Percentiles rank a stretch among this genome's conserved stretches.
phyloP scores from a whole-genome alignment of 257 asterid species.

The Euphrasia confusa region DNA sequence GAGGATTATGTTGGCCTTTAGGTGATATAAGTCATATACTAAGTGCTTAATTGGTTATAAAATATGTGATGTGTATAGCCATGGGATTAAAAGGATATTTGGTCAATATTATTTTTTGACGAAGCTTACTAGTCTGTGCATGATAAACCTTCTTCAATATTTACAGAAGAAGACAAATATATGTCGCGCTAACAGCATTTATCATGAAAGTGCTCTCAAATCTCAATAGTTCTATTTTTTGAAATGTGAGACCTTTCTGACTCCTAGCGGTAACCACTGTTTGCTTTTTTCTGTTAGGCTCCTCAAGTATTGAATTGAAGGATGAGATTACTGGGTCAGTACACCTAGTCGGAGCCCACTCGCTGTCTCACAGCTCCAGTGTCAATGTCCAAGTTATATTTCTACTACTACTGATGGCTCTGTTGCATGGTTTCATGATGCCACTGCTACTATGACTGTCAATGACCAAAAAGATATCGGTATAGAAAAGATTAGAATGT shows the following conservation, averaged over 20 bases:
- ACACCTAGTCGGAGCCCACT: slow-evolving; percentile 97
- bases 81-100: neutral
- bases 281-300: slow-evolving; percentile 49
- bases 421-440: slow-evolving; percentile 40
- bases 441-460: slow-evolving; percentile 29
- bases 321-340: slow-evolving; percentile 98
- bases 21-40: neutral
- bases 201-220: neutral
- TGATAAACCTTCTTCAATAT: neutral
- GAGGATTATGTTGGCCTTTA: neutral
- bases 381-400: slow-evolving; percentile 27
- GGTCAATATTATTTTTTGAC: neutral
- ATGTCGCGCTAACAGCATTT: neutral
- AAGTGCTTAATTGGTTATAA: neutral
- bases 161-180: neutral
- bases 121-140: neutral
- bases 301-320: slow-evolving; percentile 85
- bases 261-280: slow-evolving; percentile 2
- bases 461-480: slow-evolving; percentile 5
- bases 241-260: neutral
- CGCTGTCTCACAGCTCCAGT: slow-evolving; percentile 40
- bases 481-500: slow-evolving; percentile 26
- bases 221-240: neutral
- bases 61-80: neutral
- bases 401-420: slow-evolving; percentile 39